Evolutionary conservation across 2,329 filamentous ascomycete species (phyloP).

Genomic region (Hypoxylon rubiginosum): DNA sequence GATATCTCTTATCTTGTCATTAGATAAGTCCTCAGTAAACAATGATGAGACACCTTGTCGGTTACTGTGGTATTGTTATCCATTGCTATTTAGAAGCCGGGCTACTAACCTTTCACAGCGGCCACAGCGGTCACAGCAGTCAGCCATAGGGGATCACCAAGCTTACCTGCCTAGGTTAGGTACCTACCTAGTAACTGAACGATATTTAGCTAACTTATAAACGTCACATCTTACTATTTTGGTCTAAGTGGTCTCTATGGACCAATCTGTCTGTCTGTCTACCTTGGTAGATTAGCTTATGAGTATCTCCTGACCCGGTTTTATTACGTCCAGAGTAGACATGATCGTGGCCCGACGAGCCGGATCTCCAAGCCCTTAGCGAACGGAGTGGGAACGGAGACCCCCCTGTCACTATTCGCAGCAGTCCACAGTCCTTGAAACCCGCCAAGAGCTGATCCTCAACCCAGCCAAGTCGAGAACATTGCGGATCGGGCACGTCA

Average conservation of each 20-base stretch:
- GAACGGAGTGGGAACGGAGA: constrained; percentile 22
- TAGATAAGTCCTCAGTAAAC: background rate
- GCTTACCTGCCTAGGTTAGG: too few species aligned
- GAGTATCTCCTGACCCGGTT: background rate
- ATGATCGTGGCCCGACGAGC: constrained; percentile 18
- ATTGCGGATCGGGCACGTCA: constrained; percentile 36
- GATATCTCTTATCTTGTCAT: background rate
- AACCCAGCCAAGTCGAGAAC: constrained; percentile 50
- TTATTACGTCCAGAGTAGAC: background rate
- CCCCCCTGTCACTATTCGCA: constrained; percentile 17
- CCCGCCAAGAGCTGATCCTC: constrained; percentile 64
- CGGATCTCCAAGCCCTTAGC: constrained; percentile 32
- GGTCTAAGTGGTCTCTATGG: background rate
- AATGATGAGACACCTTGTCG: background rate
- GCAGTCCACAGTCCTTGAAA: constrained; percentile 61
- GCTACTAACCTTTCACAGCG: background rate
- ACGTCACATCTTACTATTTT: background rate
- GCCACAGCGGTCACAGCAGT: background rate
- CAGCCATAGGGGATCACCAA: background rate
- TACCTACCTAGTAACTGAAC: background rate
- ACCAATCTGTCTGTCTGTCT: background rate
- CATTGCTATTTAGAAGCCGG: background rate
- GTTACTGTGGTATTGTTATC: background rate
- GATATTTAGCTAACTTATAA: background rate
- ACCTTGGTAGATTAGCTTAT: background rate